Base-by-base conservation (phyloP, 306 rosid species). In the Quercus robur region DNA sequence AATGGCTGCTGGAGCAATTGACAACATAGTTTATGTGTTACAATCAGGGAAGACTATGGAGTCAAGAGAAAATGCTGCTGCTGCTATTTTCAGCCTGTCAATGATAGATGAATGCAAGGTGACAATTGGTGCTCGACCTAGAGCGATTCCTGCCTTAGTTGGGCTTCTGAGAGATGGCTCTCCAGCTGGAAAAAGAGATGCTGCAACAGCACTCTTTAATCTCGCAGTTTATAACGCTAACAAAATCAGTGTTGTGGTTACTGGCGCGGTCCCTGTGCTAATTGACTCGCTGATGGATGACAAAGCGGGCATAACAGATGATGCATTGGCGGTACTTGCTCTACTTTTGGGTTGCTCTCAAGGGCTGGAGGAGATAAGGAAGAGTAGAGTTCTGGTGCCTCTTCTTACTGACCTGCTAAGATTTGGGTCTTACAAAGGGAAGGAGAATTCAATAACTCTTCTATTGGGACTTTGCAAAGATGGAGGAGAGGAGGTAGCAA, bases 41-140 rank as follows among this genome's bases (percentile, higher is more conserved):
- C 97, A 91, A 79, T 82, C 83, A 11, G 99, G 97, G 38, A 89
- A 81, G 73, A 90, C 96, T 1, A 91, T 86, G 97, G 99, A 89
- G 74, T 95, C 97, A 44, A 90, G 97, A 79, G 97, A 91, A 81
- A 95, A 95, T 79, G 97, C 98, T 5, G 99, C 98, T 6, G 97
- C 99, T 38, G 75, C 96, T 64, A 85, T 95, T 41, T 93, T 76
- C 73, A 93, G 98, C 84, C 82, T 95, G 78, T 83, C 94, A 4
- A 93, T 93, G 86, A 77, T 91, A 0, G 97, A 95, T 64, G 98
- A 95, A 46, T 89, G 82, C 77, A 95, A 93, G 75, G 88, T 89
- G 38, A 85, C 84, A 3, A 91, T 95, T 19, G 99, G 97, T 15
- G 83, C 85, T 5, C 78, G 75, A 1, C 87, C 93, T 9, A 89